Evolutionary conservation across 805 yeast genomes (phyloP), one percentile per base, ranked within the genome.

Genomic region (Lipomyces starkeyi): DNA sequence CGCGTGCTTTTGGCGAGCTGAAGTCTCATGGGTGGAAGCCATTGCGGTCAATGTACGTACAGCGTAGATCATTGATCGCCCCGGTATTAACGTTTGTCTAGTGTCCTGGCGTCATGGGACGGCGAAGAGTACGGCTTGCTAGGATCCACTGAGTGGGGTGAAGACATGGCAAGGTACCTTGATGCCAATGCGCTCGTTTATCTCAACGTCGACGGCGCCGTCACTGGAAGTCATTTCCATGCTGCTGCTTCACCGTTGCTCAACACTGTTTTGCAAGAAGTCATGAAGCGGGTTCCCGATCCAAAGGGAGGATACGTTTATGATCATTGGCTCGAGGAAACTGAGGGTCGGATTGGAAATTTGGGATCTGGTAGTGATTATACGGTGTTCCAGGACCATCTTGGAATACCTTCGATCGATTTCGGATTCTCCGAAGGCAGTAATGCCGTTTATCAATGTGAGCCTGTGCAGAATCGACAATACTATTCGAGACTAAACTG

Each of bases 101-200:
- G 68, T 29, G 82, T 86, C 63, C 81, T 91, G 58, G 88, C 89
- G 0, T 87, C 91, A 35, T 91, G 93, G 93, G 97, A 91, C 78
- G 96, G 91, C 47, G 93, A 88, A 71, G 91, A 88, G 74, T 85
- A 85, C 70, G 94, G 90, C 0, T 79, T 87, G 64, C 71, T 91
- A 37, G 97, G 97, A 0, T 87, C 93, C 0, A 88, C 95, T 0
- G 95, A 91, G 74, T 90, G 83, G 80, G 92, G 88, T 5, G 94
- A 90, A 76, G 86, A 86, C 64, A 80, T 85, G 64, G 83, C 82
- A 1, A 75, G 80, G 32, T 74, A 74, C 37, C 77, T 90, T 47
- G 80, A 82, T 59, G 81, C 80, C 53, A 82, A 83, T 56, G 88
- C 85, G 0, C 83, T 89, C 53, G 91, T 91, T 0, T 90, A 90